phyloP scores from a whole-genome alignment of 371 early-diverging fungal genomes.

The Mortierella sp. region DNA sequence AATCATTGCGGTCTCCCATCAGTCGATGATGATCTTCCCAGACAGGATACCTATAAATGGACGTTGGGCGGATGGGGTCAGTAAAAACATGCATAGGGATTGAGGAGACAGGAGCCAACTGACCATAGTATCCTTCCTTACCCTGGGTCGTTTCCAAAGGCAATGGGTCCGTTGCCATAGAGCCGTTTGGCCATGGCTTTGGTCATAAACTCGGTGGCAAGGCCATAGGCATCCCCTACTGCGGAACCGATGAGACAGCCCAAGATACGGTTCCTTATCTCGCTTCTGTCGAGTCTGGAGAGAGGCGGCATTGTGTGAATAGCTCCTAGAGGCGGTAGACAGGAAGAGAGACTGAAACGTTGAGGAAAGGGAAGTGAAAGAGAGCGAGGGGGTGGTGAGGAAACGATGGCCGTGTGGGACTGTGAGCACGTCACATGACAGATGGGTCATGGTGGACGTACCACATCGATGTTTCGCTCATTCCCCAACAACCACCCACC shows the following conservation, averaged over 20 bases:
- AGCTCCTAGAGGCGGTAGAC: too few species aligned
- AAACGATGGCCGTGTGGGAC: too few species aligned
- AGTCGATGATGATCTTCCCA: conserved; percentile 54
- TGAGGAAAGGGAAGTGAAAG: neutral
- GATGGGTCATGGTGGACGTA: too few species aligned
- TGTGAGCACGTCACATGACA: too few species aligned
- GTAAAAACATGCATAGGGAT: neutral
- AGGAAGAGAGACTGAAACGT: neutral
- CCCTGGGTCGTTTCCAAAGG: conserved; percentile 66
- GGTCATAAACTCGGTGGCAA: conserved; percentile 74
- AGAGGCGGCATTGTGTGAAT: conserved; percentile 6
- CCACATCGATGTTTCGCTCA: too few species aligned
- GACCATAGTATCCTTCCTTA: neutral
- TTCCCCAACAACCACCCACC: too few species aligned
- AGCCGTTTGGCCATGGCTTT: conserved; percentile 45
- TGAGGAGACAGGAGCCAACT: too few species aligned
- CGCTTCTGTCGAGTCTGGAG: conserved; percentile 19
- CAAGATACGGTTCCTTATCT: conserved; percentile 34
- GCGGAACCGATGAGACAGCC: conserved; percentile 58
- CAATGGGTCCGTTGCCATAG: conserved; percentile 70
- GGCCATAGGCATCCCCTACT: conserved; percentile 74
- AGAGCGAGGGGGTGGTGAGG: neutral
- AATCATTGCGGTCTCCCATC: conserved; percentile 60
- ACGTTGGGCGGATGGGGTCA: neutral
- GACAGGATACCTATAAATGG: conserved; percentile 33